Evolutionary conservation across 768 basidiomycete species (phyloP).

Genomic region (Coprinopsis cinerea): DNA sequence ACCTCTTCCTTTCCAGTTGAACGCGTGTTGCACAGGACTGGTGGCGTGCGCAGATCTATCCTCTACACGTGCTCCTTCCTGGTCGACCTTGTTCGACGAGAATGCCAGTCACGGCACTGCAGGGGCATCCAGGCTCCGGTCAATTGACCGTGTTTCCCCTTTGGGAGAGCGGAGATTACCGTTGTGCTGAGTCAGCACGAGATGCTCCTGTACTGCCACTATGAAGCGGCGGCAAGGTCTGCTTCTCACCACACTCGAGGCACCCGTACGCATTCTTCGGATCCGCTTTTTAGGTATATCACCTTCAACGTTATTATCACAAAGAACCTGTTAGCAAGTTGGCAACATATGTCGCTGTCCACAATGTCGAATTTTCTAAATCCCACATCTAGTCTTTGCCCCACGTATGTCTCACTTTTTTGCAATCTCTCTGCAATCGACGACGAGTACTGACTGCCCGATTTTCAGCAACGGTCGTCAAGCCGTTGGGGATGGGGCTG

Average conservation of each 20-base stretch:
- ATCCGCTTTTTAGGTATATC: conserved; percentile 5
- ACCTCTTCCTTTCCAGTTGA: no score
- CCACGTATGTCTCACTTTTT: conserved; percentile 56
- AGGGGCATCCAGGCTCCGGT: no score
- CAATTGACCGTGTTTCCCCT: no score
- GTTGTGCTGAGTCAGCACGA: conserved; percentile 22
- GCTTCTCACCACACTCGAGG: conserved; percentile 12
- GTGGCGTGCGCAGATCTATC: no score
- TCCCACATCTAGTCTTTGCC: conserved; percentile 89
- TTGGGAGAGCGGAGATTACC: conserved; percentile 16
- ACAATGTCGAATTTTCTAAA: conserved; percentile 67
- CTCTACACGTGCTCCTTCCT: no score
- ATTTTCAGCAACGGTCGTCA: conserved; percentile 83
- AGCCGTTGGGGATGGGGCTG: conserved; percentile 97
- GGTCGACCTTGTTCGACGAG: no score
- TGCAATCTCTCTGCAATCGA: not conserved
- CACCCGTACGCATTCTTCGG: conserved; percentile 12
- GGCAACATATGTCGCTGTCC: conserved; percentile 78
- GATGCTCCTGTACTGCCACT: conserved; percentile 4
- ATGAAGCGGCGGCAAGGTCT: conserved; percentile 16
- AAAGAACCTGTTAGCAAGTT: conserved; percentile 49
- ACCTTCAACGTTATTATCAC: conserved; percentile 26
- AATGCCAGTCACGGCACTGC: no score
- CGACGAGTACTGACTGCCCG: conserved; percentile 14
- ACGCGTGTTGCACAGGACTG: no score